phyloP scores from a whole-genome alignment of 495 filamentous ascomycete genomes.

The Aspergillus kassunensis region DNA sequence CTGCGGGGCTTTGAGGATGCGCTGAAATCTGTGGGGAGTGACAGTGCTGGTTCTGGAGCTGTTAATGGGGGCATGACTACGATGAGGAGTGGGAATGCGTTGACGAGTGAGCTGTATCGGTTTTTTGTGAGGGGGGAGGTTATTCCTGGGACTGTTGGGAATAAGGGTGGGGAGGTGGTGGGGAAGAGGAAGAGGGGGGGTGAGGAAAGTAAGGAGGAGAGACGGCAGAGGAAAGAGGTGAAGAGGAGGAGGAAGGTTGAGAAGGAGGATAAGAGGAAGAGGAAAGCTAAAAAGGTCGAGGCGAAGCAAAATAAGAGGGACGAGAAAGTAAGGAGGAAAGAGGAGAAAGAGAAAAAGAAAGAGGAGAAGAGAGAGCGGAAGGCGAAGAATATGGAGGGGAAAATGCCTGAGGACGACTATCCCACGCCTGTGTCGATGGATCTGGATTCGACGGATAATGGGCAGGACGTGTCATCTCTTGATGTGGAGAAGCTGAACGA shows the following conservation, averaged over 20 bases:
- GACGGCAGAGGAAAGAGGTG: conserved; percentile 29
- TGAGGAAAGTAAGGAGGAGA: conserved; percentile 14
- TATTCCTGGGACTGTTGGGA: conserved; percentile 57
- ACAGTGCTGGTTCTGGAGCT: conserved; percentile 55
- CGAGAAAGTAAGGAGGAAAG: conserved; percentile 22
- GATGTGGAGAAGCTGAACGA: conserved; percentile 20
- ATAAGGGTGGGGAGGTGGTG: conserved; percentile 6
- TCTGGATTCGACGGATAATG: conserved; percentile 19
- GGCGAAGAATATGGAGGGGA: conserved; percentile 21
- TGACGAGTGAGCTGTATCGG: conserved; percentile 66
- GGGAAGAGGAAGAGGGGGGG: conserved; percentile 6
- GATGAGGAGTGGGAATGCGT: conserved; percentile 28
- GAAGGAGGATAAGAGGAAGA: conserved; percentile 29
- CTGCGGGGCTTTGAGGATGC: conserved; percentile 74
- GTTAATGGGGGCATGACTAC: conserved; percentile 10
- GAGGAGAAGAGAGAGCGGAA: conserved; percentile 12
- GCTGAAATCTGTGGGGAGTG: conserved; percentile 32
- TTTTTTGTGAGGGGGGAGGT: conserved; percentile 74
- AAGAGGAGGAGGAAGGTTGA: conserved; percentile 33
- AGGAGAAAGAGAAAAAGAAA: conserved; percentile 25
- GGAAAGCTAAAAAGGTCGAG: conserved; percentile 19
- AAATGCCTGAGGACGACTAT: conserved; percentile 29
- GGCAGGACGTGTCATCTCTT: conserved; percentile 6
- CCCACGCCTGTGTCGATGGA: conserved; percentile 40
- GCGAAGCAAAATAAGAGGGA: conserved; percentile 29